Evolutionary conservation across 176 grass and related monocot species (phyloP), one percentile per base, ranked within the genome.

Genomic region (Alloteropsis semialata): DNA sequence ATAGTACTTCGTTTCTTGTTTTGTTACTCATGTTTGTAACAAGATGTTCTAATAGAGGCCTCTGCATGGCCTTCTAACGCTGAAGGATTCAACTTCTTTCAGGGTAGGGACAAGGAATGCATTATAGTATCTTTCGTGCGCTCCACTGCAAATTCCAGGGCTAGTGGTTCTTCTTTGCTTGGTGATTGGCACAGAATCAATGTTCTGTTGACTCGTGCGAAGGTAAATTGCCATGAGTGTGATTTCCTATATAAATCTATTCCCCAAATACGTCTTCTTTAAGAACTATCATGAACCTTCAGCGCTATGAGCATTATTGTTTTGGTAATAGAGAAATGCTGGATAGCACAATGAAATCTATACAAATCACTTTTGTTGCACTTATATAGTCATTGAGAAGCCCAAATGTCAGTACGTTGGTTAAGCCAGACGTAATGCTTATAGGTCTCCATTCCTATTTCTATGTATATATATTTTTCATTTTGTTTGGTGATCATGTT

Each of bases 41-140:
- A 59, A 63, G 28, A 27, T 50, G 4, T 50, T 60, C 53, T 82
- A 67, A 61, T 33, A 76, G 44, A 69, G 17, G 5, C 22, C 51
- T 86, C 36, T 13, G 18, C 37, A 61, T 56, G 2, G 8, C 57
- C 37, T 81, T 38, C 49, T 85, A 67, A 71, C 16, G 25, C 56
- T 78, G 41, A 80, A 61, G 11, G 46, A 69, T 38, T 55, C 5
- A 45, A 79, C 44, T 70, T 87, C 2, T 82, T 92, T 44, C 92
- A 98, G 93, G 93, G 93, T 78, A 95, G 96, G 59, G 96, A 98
- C 84, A 98, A 98, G 68, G 92, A 98, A 79, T 98, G 96, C 49
- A 89, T 98, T 56, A 78, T 98, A 11, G 89, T 98, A 74, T 98
- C 93, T 41, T 98, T 98, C 66, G 96, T 98, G 72, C 91, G 93